phyloP scores from a whole-genome alignment of 768 basidiomycete species.

The Lactarius sp. region DNA sequence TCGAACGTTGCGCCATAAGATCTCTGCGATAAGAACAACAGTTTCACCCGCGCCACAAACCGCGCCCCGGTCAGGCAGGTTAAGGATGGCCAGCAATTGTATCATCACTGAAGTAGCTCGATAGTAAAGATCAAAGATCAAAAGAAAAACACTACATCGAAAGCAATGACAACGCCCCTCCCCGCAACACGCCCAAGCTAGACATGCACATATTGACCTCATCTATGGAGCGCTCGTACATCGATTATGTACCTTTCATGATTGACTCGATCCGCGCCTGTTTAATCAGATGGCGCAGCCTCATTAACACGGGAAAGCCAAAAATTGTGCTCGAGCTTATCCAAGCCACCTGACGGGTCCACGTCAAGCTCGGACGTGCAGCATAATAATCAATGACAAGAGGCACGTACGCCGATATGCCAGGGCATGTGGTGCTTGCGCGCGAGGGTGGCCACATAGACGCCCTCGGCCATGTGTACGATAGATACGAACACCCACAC shows the following conservation, averaged over 20 bases:
- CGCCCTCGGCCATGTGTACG: conserved; percentile 43
- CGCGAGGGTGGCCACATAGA: conserved; percentile 47
- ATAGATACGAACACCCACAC: conserved; percentile 34
- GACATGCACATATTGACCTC: background rate
- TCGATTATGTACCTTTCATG: conserved; percentile 57
- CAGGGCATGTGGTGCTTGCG: conserved; percentile 47
- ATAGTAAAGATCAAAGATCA: background rate
- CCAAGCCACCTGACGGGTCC: conserved; percentile 44
- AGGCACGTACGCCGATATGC: conserved; percentile 36
- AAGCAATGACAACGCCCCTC: too few relatives aligned
- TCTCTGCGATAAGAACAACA: too few relatives aligned
- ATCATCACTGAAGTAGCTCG: background rate
- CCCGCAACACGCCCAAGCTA: background rate
- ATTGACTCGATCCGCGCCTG: conserved; percentile 70
- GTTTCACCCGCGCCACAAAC: background rate
- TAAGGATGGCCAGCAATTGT: background rate
- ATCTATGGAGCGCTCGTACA: background rate
- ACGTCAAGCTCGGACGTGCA: background rate
- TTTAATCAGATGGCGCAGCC: conserved; percentile 57
- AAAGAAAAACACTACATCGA: background rate
- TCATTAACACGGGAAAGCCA: conserved; percentile 52
- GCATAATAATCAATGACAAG: conserved; percentile 14
- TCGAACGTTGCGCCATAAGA: too few relatives aligned
- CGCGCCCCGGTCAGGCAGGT: background rate
- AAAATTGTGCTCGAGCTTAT: conserved; percentile 44